Conservation (phyloP, 2,329 filamentous ascomycete species). For the Xylariaceae sp. region DNA sequence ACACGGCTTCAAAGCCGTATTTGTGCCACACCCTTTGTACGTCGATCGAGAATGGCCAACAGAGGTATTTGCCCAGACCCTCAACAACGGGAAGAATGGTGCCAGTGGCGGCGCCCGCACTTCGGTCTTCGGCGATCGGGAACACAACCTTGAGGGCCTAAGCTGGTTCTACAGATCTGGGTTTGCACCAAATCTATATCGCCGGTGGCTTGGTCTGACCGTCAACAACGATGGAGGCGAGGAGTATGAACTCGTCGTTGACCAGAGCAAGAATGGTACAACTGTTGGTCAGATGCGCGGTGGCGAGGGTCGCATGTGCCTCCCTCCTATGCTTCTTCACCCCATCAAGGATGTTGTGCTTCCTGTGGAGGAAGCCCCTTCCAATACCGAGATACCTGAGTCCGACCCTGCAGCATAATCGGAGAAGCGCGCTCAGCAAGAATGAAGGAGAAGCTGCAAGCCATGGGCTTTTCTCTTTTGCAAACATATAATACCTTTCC, state of each 20-base stretch:
- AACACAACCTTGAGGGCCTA: conserved; percentile 83
- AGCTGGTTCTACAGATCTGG: conserved; percentile 90
- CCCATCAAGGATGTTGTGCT: conserved; percentile 75
- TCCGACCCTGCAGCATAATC: conserved; percentile 46
- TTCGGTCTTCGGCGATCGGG: conserved; percentile 74
- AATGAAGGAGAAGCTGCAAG: too few species aligned
- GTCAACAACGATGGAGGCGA: conserved; percentile 77
- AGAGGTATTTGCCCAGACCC: conserved; percentile 69
- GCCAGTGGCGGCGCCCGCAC: conserved; percentile 69
- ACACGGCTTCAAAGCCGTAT: conserved; percentile 44
- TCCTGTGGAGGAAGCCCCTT: conserved; percentile 55
- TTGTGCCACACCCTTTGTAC: conserved; percentile 74
- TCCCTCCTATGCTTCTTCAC: conserved; percentile 85
- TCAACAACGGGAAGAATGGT: conserved; percentile 76
- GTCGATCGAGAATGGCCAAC: conserved; percentile 83
- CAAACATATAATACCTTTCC: too few species aligned
- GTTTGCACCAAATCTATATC: conserved; percentile 78
- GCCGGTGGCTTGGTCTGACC: conserved; percentile 78
- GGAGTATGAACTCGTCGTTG: conserved; percentile 62
- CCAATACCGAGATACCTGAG: conserved; percentile 42
- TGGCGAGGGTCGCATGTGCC: conserved; percentile 82
- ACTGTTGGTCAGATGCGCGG: conserved; percentile 53
- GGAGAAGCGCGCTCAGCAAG: too few species aligned
- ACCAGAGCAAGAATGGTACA: conserved; percentile 47
- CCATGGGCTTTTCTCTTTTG: too few species aligned